These are phyloP conservation scores for Lyophyllum semitale DNA, from an alignment of 768 basidiomycete species.

Conservation along the genomic window DNA sequence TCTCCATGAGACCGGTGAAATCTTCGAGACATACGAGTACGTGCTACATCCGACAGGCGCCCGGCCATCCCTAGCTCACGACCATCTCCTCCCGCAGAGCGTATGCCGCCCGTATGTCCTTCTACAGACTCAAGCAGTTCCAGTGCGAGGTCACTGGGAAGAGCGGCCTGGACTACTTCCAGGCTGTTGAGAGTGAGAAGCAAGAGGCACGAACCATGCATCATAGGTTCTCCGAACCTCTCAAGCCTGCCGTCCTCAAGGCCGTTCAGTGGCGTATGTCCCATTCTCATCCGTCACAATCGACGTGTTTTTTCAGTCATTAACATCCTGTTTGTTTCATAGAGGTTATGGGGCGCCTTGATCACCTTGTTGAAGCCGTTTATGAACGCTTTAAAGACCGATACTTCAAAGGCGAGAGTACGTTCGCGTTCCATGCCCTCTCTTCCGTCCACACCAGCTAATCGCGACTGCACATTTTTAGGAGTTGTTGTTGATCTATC, in stretches of 20 bases:
- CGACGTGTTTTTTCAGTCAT: conserved; percentile 14
- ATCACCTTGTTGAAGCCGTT: conserved; percentile 92
- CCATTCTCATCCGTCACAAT: conserved; percentile 20
- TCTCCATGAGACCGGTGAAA: conserved; percentile 93
- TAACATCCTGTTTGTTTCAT: conserved; percentile 23
- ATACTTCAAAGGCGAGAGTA: conserved; percentile 90
- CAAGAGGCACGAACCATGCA: conserved; percentile 90
- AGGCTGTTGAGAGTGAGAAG: conserved; percentile 89
- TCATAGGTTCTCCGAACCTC: conserved; percentile 86
- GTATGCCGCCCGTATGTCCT: conserved; percentile 90
- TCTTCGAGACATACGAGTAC: conserved; percentile 95
- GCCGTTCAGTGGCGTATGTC: conserved; percentile 96
- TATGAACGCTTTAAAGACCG: conserved; percentile 96
- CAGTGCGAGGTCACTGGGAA: conserved; percentile 98
- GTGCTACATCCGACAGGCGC: conserved; percentile 36
- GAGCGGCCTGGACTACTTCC: conserved; percentile 90
- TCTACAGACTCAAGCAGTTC: conserved; percentile 92
- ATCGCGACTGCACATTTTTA: conserved; percentile 30
- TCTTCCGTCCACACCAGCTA: conserved; percentile 8
- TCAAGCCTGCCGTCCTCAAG: conserved; percentile 89
- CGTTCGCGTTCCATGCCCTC: conserved; percentile 33
- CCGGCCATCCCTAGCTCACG: conserved; percentile 23
- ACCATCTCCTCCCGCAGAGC: conserved; percentile 41
- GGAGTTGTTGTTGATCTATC: conserved; percentile 86
- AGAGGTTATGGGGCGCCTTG: conserved; percentile 97